Evolutionary conservation across 495 filamentous ascomycete genomes (phyloP), one percentile per base, ranked within the genome.

Genomic region (Xylona heveae): DNA sequence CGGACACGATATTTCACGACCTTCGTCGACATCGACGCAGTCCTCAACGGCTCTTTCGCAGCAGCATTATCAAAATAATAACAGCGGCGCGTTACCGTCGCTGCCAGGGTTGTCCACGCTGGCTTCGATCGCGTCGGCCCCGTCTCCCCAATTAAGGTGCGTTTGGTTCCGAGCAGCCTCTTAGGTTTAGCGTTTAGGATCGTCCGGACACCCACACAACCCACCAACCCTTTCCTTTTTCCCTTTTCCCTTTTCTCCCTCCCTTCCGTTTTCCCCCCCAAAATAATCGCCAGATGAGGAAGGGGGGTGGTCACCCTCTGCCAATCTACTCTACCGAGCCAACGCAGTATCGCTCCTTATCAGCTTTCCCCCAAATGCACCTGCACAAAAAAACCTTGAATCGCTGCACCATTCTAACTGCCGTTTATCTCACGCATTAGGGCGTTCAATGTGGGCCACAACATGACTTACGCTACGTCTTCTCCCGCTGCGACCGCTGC

Each of bases 111-210:
- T 75, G 4, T 60, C 74, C 12, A 59, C 69, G 18, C 57, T 82
- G 40, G 71, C 74, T 31, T 65, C 66, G 27, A 57, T 69, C 39
- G 67, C 62, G 29, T 64, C 68, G 17, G 55, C 62, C 32, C 61
- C 64, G 21, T 68, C 71, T 42, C 67, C 68, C 34, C 74, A 72
- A 52, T 46, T 66, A 43, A 69, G 76, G 77, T 83, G 58, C 37
- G 62, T 63, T 34, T 22, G 23, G 16, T 25, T 13, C 13, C 9
- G 17, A 19, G 3, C 15, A 2, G 2, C 2, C 17, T n/a, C n/a
- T n/a, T n/a, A n/a, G n/a, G n/a, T n/a, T n/a, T n/a, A n/a, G n/a
- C n/a, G n/a, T n/a, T n/a, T n/a, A n/a, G n/a, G n/a, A n/a, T n/a
- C n/a, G n/a, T n/a, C n/a, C n/a, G n/a, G n/a, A n/a, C n/a, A n/a